Conservation (phyloP, 352 stramenopile species). For the Phytophthora quininea region DNA sequence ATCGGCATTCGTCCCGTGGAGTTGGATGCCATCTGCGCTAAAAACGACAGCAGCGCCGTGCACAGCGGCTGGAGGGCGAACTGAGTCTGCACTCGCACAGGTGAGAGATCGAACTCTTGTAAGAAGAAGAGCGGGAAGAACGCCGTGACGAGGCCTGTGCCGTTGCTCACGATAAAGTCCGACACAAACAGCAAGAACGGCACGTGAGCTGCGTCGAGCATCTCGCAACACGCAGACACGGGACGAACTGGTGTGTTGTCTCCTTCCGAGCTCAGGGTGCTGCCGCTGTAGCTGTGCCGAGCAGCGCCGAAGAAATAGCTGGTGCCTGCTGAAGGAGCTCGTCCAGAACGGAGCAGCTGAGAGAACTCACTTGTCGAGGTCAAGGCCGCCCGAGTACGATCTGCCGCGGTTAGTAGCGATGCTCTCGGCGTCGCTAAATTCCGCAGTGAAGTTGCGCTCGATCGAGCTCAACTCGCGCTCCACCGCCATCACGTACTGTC, state of each 20-base stretch:
- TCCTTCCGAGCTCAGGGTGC: background rate
- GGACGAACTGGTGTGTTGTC: slow-evolving; percentile 11
- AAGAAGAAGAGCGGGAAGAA: slow-evolving; percentile 77
- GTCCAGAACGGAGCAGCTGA: slow-evolving; percentile 27
- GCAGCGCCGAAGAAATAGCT: slow-evolving; percentile 21
- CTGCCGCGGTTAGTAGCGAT: slow-evolving; percentile 8
- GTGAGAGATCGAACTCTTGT: slow-evolving; percentile 56
- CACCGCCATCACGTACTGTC: slow-evolving; percentile 52
- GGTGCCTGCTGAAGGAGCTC: slow-evolving; percentile 12
- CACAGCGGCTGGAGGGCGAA: slow-evolving; percentile 61
- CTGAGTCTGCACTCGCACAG: slow-evolving; percentile 60
- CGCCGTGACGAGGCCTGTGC: slow-evolving; percentile 56
- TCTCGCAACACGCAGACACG: slow-evolving; percentile 30
- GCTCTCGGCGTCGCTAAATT: slow-evolving; percentile 45
- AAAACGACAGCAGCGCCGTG: slow-evolving; percentile 47
- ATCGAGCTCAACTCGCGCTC: slow-evolving; percentile 74
- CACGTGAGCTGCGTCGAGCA: slow-evolving; percentile 51
- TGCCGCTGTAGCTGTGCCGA: slow-evolving; percentile 1
- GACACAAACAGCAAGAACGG: slow-evolving; percentile 66
- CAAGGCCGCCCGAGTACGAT: slow-evolving; percentile 3
- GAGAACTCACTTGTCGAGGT: slow-evolving; percentile 40
- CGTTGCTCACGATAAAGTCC: slow-evolving; percentile 77
- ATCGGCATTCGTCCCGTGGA: slow-evolving; percentile 56
- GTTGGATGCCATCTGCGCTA: slow-evolving; percentile 50
- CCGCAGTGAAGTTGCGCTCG: slow-evolving; percentile 63